phyloP scores from a whole-genome alignment of 2,329 filamentous ascomycete species.

The Sporothrix humicola region DNA sequence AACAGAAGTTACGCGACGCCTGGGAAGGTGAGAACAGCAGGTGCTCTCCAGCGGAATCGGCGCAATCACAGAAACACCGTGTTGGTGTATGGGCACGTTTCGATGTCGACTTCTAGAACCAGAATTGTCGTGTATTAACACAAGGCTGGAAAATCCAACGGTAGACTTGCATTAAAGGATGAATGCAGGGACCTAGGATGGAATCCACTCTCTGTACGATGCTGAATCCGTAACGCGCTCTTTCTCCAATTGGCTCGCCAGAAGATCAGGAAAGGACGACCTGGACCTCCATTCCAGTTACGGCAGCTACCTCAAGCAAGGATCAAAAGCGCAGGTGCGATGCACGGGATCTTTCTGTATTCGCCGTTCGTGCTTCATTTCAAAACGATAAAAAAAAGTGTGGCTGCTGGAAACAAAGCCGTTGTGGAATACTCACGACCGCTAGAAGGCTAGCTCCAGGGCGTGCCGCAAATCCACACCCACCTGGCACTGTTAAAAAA shows the following conservation, averaged over 20 bases:
- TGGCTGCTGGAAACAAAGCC: background rate
- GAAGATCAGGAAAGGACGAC: slow-evolving; percentile 6
- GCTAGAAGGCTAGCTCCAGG: background rate
- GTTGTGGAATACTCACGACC: slow-evolving; percentile 16
- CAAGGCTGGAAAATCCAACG: background rate
- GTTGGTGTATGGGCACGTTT: background rate
- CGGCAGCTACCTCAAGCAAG: background rate
- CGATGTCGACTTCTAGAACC: background rate
- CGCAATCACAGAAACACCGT: background rate
- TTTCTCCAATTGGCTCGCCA: background rate
- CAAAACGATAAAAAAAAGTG: background rate
- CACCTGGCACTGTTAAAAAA: background rate
- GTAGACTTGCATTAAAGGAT: background rate
- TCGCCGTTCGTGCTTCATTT: slow-evolving; percentile 1
- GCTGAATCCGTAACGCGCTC: slow-evolving; percentile 4
- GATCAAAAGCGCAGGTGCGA: background rate
- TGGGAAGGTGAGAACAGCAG: too few species aligned
- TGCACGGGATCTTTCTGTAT: background rate
- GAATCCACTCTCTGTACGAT: background rate
- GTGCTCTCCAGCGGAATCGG: background rate
- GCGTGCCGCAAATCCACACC: background rate
- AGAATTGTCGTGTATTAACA: background rate
- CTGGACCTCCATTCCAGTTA: background rate
- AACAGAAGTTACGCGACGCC: background rate
- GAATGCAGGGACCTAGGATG: background rate